These are phyloP conservation scores for Mollisiaceae sp. DNA, from an alignment of 2,329 filamentous ascomycete genomes.

Conservation along the genomic window DNA sequence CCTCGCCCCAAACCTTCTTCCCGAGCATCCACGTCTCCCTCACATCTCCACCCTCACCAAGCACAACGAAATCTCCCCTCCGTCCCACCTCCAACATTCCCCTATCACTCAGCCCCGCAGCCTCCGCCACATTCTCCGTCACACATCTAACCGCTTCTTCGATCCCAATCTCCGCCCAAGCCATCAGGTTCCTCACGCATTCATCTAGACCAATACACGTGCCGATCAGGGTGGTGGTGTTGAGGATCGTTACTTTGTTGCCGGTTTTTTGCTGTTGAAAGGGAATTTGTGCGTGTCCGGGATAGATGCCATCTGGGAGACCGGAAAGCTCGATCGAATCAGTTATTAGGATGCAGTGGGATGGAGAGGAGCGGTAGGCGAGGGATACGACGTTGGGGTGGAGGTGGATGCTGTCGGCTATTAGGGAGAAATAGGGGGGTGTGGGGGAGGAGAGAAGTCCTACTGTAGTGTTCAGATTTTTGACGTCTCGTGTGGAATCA, in stretches of 20 bases:
- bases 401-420: slow-evolving; percentile 59
- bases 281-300: slow-evolving; percentile 57
- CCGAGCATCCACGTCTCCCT: slow-evolving; percentile 39
- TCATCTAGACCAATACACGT: slow-evolving; percentile 56
- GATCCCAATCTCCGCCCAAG: slow-evolving; percentile 34
- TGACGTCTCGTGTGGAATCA: neutral
- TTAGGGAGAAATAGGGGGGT: slow-evolving; percentile 55
- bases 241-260: slow-evolving; percentile 54
- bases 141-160: slow-evolving; percentile 39
- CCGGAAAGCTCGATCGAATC: slow-evolving; percentile 60
- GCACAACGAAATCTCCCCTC: slow-evolving; percentile 39
- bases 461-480: slow-evolving; percentile 1
- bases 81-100: slow-evolving; percentile 34
- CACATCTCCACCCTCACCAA: slow-evolving; percentile 32
- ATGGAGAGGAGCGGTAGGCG: slow-evolving; percentile 52
- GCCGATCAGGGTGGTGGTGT: slow-evolving; percentile 58
- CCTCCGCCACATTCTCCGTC: slow-evolving; percentile 39
- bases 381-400: slow-evolving; percentile 55
- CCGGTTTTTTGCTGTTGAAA: slow-evolving; percentile 54
- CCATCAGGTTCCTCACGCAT: slow-evolving; percentile 50
- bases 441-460: slow-evolving; percentile 41
- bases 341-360: slow-evolving; percentile 56
- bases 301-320: slow-evolving; percentile 55
- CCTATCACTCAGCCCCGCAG: slow-evolving; percentile 34
- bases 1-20: slow-evolving; percentile 21